Base-by-base conservation (phyloP, 345 rosid species). In the Camelina laxa region DNA sequence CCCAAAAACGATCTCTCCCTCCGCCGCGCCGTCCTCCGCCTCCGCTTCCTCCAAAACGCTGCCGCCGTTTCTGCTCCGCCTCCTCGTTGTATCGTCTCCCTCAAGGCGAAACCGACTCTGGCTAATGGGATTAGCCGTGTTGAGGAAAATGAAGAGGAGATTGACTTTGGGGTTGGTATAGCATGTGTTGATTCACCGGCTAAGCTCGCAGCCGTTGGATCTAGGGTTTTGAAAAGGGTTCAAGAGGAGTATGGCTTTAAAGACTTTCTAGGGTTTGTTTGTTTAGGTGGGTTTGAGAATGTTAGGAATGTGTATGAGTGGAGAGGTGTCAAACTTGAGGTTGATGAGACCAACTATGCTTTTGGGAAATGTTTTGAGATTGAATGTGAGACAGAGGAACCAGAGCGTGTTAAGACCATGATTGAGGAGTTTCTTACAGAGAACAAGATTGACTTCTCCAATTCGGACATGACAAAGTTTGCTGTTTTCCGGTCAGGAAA, bases 251-350 rank as follows among this genome's bases (percentile, higher is more conserved):
- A 85, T 74, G 93, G 88, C 17, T 77, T 85, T 38, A 74, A 15
- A 24, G 79, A 73, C 15, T 84, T 80, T 55, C n/a, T 65, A 77
- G 88, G 69, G 8, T 86, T 87, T 66, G 84, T 86, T 54, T 85
- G 97, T 72, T 80, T 92, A 75, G 97, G 97, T 22, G 97, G 97
- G 59, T 94, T 92, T 75, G 89, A 84, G 80, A 94, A 92, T 77
- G 82, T 84, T 38, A 86, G 96, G 71, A 76, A 71, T 57, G 90
- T 87, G 15, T 84, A 87, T 54, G 81, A 87, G 3, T 88, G 98
- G 95, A 84, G 59, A 70, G 90, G 87, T 11, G 73, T 91, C 77
- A 88, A 75, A 39, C 73, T 92, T 80, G 97, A 91, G 84, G 92
- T 94, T 54, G 98, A 94, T 66, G 92, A 91, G 81, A 94, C 96